Percentiles rank a stretch among this genome's conserved stretches.
Evolutionary conservation across 2,329 filamentous ascomycete genomes (phyloP).

Genomic region (Verticillium klebahnii): DNA sequence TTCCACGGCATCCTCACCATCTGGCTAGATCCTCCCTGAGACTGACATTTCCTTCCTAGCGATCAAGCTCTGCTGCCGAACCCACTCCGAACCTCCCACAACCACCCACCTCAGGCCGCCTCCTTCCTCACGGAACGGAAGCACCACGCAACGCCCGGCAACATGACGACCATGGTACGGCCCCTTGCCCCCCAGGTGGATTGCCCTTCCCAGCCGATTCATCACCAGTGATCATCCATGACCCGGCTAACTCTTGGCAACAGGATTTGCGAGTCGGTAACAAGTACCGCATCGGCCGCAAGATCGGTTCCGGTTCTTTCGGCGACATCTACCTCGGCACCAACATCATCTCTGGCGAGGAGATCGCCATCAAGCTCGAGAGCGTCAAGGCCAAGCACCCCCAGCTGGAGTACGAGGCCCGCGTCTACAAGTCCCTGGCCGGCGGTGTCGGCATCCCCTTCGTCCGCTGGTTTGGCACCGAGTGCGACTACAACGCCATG

Average conservation of each 20-base stretch:
- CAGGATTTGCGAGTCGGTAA: slow-evolving; percentile 14
- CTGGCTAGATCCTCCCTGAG: not conserved
- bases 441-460: slow-evolving; percentile 15
- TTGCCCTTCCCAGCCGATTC: not conserved
- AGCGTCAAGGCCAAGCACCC: slow-evolving; percentile 1
- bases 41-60: not conserved
- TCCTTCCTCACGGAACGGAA: not conserved
- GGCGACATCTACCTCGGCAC: slow-evolving; percentile 16
- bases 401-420: slow-evolving; percentile 12
- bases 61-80: not conserved
- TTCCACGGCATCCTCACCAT: not conserved
- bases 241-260: slow-evolving; percentile 1
- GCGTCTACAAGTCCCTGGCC: slow-evolving; percentile 10
- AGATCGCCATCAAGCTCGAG: slow-evolving; percentile 27
- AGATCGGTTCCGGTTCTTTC: slow-evolving; percentile 15
- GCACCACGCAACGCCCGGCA: not conserved
- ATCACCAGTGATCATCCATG: not conserved
- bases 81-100: not conserved
- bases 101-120: not conserved
- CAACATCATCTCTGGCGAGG: slow-evolving; percentile 16
- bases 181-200: not conserved
- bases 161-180: slow-evolving; percentile 5
- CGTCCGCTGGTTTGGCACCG: slow-evolving; percentile 15
- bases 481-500: slow-evolving; percentile 16
- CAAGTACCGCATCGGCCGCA: slow-evolving; percentile 14